These are phyloP conservation scores for Mollisia scopiformis DNA, from an alignment of 2,329 filamentous ascomycete species.

Conservation along the genomic window DNA sequence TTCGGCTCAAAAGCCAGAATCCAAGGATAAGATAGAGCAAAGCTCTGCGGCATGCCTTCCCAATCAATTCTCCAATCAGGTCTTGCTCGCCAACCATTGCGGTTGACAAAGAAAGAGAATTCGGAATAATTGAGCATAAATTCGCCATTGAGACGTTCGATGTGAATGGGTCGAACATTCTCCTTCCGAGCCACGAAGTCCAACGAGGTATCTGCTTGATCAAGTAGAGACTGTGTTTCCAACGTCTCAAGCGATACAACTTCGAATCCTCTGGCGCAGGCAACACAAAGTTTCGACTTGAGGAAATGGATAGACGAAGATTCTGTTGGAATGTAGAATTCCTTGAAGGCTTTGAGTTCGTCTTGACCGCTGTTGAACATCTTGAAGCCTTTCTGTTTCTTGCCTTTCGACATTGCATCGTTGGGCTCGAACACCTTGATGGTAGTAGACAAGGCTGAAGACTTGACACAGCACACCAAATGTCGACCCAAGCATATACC, in stretches of 20 bases:
- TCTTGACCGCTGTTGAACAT: constrained; percentile 95
- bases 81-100: constrained; percentile 94
- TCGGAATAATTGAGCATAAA: constrained; percentile 98
- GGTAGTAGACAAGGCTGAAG: constrained; percentile 87
- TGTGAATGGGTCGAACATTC: constrained; percentile 92
- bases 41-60: constrained; percentile 91
- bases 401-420: constrained; percentile 88
- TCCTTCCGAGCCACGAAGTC: constrained; percentile 96
- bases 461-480: constrained; percentile 95
- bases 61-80: constrained; percentile 98
- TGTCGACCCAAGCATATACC: constrained; percentile 94
- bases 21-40: constrained; percentile 95
- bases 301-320: constrained; percentile 98
- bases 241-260: constrained; percentile 95
- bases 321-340: constrained; percentile 98
- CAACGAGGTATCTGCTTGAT: constrained; percentile 95
- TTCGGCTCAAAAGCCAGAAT: constrained; percentile 96
- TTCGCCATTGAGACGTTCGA: constrained; percentile 94
- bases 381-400: constrained; percentile 95
- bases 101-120: constrained; percentile 98
- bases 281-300: constrained; percentile 94
- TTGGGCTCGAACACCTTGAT: constrained; percentile 99
- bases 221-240: constrained; percentile 95
- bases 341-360: constrained; percentile 94
- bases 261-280: constrained; percentile 93